These are phyloP conservation scores for Hanseniaspora meyeri DNA, from an alignment of 805 yeast genomes.

Conservation along the genomic window DNA sequence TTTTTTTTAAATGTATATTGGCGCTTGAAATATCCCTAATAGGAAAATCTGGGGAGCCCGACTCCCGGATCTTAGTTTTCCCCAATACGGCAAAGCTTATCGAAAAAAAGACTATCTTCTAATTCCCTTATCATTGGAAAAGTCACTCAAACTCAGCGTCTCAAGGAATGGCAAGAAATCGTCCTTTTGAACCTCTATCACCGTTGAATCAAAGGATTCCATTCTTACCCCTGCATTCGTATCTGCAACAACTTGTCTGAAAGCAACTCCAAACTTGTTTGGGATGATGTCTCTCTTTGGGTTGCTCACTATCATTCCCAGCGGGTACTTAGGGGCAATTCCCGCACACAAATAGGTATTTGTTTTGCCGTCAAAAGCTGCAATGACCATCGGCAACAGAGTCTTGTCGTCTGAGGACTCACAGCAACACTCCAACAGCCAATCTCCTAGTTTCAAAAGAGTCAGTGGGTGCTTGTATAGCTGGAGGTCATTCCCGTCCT, in stretches of 20 bases:
- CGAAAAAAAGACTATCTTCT: neutral
- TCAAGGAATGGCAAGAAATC: constrained; percentile 83
- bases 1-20: too few species aligned
- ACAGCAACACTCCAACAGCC: constrained; percentile 83
- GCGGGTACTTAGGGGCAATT: constrained; percentile 67
- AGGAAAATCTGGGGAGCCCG: neutral
- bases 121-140: constrained; percentile 26
- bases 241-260: constrained; percentile 71
- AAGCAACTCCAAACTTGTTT: constrained; percentile 81
- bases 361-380: constrained; percentile 59
- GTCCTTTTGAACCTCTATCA: constrained; percentile 77
- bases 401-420: constrained; percentile 49
- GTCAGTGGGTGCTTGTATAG: constrained; percentile 79
- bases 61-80: neutral
- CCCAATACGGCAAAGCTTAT: neutral
- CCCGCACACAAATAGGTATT: constrained; percentile 83
- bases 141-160: constrained; percentile 62
- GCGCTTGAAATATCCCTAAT: neutral
- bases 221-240: constrained; percentile 83
- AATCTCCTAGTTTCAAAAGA: constrained; percentile 67
- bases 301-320: constrained; percentile 27
- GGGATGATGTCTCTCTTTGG: constrained; percentile 35
- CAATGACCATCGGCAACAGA: constrained; percentile 71
- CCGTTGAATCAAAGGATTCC: constrained; percentile 89
- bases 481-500: constrained; percentile 73